Evolutionary conservation across 257 asterid species (phyloP).

Genomic region (Solanum arcanum): DNA sequence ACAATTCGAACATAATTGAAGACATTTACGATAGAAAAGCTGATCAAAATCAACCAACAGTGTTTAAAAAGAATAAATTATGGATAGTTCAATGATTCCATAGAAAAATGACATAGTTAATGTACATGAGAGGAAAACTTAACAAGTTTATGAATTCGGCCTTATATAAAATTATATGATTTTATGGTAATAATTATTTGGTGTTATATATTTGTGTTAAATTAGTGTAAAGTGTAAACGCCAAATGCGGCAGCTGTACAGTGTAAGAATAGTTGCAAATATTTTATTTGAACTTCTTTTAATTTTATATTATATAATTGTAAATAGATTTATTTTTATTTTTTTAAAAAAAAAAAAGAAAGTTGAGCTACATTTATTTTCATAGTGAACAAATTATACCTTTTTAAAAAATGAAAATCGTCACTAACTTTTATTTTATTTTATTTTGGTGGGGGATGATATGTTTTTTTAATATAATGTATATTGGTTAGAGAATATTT

Average conservation of each 20-base stretch:
- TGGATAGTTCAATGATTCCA: no score
- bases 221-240: not conserved
- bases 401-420: not conserved
- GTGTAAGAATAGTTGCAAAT: not conserved
- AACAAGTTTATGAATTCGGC: no score
- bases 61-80: no score
- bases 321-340: not conserved
- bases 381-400: not conserved
- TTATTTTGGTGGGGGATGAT: not conserved
- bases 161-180: not conserved
- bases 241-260: not conserved
- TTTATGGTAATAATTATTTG: not conserved
- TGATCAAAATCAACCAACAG: no score
- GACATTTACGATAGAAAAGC: no score
- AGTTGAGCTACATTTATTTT: not conserved
- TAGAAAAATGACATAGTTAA: no score
- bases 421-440: not conserved
- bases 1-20: no score
- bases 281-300: not conserved
- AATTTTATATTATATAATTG: not conserved
- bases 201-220: not conserved
- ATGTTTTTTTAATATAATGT: not conserved
- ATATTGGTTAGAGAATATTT: not conserved
- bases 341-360: not conserved
- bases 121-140: no score